Base-by-base conservation (phyloP, 306 rosid genomes). In the Sophora flavescens region DNA sequence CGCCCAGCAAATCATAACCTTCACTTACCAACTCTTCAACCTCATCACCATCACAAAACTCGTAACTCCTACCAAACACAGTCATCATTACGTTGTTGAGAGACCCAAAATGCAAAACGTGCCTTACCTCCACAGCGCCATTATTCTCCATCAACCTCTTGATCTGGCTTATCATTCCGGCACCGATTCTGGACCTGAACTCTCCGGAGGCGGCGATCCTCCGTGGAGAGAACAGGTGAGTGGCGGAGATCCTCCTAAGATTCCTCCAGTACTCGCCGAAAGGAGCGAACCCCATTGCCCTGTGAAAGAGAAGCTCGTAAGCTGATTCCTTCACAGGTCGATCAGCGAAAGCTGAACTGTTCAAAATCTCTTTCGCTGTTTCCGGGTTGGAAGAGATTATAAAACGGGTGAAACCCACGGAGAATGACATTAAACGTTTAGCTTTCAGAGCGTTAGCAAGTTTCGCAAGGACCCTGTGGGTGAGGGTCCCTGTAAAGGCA, bases 281-380 rank as follows among this genome's bases (percentile, higher is more conserved):
- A 0, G 92, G 93, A 3, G 96, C 92, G 12, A 91, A 91, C 0
- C 96, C 96, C 90, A 91, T 91, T 33, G 96, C 96, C 4, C 84
- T 75, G 62, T 89, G 88, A 30, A 91, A 91, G 61, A 91, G 81
- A 14, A 91, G 96, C 76, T 80, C 90, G 9, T 89, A 89, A 5
- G 93, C 96, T 0, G 96, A 89, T 63, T 91, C 92, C 56, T 89
- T 91, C 1, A 91, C 63, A 0, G 96, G 96, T 1, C 96, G 76
- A 68, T 91, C 92, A 0, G 92, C 96, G 9, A 91, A 89, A 65
- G 87, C 86, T 0, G 96, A 83, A 81, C 89, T 89, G 68, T 72
- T 89, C 2, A 91, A 59, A 17, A 91, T 87, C 76, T 89, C 93
- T 52, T 87, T 89, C 0, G 96, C 96, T 0, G 92, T 87, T 15